Evolutionary conservation across 2,329 filamentous ascomycete genomes (phyloP).

Genomic region (Ophiobolus disseminans): DNA sequence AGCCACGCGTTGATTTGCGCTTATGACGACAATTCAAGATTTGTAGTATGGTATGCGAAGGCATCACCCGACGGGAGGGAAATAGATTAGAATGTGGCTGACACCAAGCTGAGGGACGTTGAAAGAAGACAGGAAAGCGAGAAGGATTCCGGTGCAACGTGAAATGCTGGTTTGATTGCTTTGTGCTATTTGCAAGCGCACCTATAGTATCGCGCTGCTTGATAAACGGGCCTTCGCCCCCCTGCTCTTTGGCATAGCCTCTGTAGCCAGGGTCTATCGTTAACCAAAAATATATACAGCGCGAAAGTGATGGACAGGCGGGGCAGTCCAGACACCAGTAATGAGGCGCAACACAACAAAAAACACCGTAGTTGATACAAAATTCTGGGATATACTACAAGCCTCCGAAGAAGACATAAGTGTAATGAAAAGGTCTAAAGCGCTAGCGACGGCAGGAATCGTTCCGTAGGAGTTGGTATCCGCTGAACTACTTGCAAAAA

Average conservation of each 20-base stretch:
- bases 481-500: conserved; percentile 1
- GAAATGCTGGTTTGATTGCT: conserved; percentile 5
- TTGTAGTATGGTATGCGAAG: neutral
- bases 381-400: too few species aligned
- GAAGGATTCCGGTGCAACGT: conserved; percentile 4
- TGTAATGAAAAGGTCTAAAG: conserved; percentile 3
- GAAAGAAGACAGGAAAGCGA: neutral
- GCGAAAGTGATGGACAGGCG: neutral
- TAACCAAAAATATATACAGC: conserved; percentile 14
- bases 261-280: neutral
- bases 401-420: neutral
- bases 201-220: conserved; percentile 8
- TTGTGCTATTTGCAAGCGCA: conserved; percentile 7
- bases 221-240: neutral
- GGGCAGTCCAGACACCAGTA: conserved; percentile 1
- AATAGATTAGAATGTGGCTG: conserved; percentile 1
- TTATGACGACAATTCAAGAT: neutral
- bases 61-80: neutral
- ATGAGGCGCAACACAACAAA: conserved; percentile 3
- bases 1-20: neutral
- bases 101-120: neutral
- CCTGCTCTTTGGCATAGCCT: conserved; percentile 2
- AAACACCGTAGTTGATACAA: conserved; percentile 2
- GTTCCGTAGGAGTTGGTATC: conserved; percentile 9
- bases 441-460: conserved; percentile 2